Evolutionary conservation across 495 filamentous ascomycete species (phyloP).

Genomic region (Rostrohypoxylon terebratum): DNA sequence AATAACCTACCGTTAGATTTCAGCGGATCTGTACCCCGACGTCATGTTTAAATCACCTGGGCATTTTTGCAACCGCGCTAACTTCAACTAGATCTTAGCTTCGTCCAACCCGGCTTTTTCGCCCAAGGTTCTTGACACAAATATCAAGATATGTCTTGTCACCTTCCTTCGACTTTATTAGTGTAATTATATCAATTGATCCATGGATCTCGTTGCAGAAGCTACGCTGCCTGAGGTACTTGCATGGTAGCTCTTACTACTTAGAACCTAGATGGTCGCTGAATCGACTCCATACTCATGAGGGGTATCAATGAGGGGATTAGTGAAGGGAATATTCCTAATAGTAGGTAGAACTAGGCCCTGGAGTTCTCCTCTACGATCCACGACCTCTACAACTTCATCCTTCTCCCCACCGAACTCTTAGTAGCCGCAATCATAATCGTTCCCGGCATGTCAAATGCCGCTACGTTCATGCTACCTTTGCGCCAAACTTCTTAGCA

Average conservation of each 20-base stretch:
- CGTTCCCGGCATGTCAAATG: not conserved
- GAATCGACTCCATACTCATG: no score
- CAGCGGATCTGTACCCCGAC: not conserved
- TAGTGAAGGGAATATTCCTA: not conserved
- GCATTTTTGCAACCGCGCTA: conserved; percentile 18
- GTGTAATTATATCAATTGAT: not conserved
- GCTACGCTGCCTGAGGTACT: no score
- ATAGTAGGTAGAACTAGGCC: not conserved
- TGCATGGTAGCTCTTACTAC: no score
- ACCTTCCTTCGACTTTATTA: not conserved
- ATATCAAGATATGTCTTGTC: not conserved
- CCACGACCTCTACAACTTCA: not conserved
- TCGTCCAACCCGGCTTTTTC: conserved; percentile 8
- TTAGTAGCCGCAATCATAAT: not conserved
- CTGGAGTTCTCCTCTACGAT: not conserved
- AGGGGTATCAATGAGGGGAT: not conserved
- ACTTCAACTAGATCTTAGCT: conserved; percentile 33
- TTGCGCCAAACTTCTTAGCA: not conserved
- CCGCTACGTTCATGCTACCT: not conserved
- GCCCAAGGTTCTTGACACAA: not conserved
- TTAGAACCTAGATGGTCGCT: no score
- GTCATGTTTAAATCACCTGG: not conserved
- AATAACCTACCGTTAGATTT: not conserved
- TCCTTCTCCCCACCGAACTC: not conserved
- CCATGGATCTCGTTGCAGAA: no score